Percentiles rank a stretch among this genome's conserved stretches.
phyloP scores from a whole-genome alignment of 2,329 filamentous ascomycete species.

The Monilinia aucupariae region DNA sequence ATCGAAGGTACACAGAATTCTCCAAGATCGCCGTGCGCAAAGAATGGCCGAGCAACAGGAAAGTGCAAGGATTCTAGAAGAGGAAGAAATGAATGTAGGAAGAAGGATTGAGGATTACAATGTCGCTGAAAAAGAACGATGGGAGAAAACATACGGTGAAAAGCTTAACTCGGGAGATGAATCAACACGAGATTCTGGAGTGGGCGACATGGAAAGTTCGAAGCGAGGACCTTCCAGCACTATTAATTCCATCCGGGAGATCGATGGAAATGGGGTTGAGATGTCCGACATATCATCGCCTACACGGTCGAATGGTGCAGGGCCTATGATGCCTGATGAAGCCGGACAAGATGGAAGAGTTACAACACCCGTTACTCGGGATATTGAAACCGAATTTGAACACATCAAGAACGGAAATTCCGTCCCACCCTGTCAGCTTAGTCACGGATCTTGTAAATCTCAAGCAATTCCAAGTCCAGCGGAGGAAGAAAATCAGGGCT shows the following conservation, averaged over 20 bases:
- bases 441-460: constrained; percentile 22
- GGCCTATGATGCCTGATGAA: constrained; percentile 41
- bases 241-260: constrained; percentile 34
- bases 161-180: constrained; percentile 38
- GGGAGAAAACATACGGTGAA: constrained; percentile 74
- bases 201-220: constrained; percentile 43
- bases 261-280: constrained; percentile 47
- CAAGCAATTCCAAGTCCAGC: constrained; percentile 29
- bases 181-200: constrained; percentile 31
- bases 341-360: constrained; percentile 35
- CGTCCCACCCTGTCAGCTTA: constrained; percentile 40
- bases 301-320: constrained; percentile 33
- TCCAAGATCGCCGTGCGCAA: constrained; percentile 56
- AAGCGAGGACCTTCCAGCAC: constrained; percentile 36
- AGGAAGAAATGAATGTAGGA: constrained; percentile 66
- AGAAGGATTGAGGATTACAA: constrained; percentile 59
- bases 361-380: constrained; percentile 26
- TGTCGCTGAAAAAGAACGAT: constrained; percentile 57
- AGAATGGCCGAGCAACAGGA: constrained; percentile 47
- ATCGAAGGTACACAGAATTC: constrained; percentile 76
- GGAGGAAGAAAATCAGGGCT: constrained; percentile 35
- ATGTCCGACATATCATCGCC: constrained; percentile 41
- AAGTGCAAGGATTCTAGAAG: constrained; percentile 49
- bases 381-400: constrained; percentile 45
- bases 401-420: constrained; percentile 39